phyloP scores from a whole-genome alignment of 371 early-diverging fungal species.

The Mucor mucedo region DNA sequence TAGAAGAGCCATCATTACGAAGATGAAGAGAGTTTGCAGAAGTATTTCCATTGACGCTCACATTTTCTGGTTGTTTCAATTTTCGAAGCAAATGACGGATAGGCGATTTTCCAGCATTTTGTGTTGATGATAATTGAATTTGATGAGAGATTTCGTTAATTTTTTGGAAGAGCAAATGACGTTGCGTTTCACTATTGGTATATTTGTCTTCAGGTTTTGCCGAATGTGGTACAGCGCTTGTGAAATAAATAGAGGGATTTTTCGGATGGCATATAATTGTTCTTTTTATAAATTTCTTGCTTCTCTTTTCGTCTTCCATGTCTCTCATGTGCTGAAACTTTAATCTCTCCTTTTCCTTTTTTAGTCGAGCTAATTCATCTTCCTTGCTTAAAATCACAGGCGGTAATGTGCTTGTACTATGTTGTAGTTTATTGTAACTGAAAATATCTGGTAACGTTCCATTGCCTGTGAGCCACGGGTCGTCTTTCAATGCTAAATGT shows the following conservation, averaged over 20 bases:
- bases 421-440: constrained; percentile 7
- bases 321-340: constrained; percentile 43
- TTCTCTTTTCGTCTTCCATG: constrained; percentile 37
- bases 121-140: constrained; percentile 33
- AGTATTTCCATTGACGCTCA: background rate
- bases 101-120: constrained; percentile 35
- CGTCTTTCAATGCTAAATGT: constrained; percentile 51
- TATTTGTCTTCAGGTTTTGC: constrained; percentile 41
- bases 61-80: constrained; percentile 31
- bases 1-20: background rate
- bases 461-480: constrained; percentile 55
- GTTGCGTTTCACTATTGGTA: constrained; percentile 33
- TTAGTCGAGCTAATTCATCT: constrained; percentile 17
- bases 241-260: constrained; percentile 49
- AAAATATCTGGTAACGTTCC: constrained; percentile 38
- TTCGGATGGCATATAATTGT: constrained; percentile 53
- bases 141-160: constrained; percentile 38
- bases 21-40: background rate
- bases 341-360: constrained; percentile 38
- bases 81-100: constrained; percentile 40
- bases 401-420: background rate
- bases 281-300: constrained; percentile 27
- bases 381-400: constrained; percentile 6
- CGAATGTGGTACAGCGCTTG: constrained; percentile 37
- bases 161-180: constrained; percentile 42